Conservation (phyloP, 176 grass and related monocot genomes). For the Ensete glaucum region DNA sequence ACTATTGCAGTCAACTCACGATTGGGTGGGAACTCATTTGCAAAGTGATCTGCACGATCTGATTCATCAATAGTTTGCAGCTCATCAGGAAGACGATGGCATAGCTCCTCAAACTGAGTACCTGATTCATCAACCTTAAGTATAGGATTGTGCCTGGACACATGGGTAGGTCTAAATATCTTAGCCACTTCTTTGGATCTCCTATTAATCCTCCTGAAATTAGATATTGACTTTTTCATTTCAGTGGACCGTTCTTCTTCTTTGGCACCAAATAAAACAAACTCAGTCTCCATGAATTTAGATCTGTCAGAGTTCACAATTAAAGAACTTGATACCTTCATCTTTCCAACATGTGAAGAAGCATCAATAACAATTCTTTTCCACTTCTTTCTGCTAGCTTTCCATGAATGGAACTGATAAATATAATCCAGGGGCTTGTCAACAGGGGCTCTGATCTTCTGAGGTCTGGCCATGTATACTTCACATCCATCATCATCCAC, state of each 20-base stretch:
- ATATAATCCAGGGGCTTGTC: constrained; percentile 41
- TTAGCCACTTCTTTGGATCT: constrained; percentile 46
- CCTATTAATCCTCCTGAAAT: constrained; percentile 36
- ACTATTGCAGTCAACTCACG: constrained; percentile 60
- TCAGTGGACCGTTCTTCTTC: constrained; percentile 29
- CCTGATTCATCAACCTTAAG: constrained; percentile 29
- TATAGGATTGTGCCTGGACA: constrained; percentile 31
- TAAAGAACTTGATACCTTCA: constrained; percentile 58
- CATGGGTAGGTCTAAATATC: constrained; percentile 47
- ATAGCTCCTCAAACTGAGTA: constrained; percentile 25
- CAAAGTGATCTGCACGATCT: constrained; percentile 1
- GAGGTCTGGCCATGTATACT: constrained; percentile 45
- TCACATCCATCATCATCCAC: constrained; percentile 28
- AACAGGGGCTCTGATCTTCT: constrained; percentile 18
- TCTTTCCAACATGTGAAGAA: constrained; percentile 53
- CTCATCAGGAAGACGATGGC: constrained; percentile 22
- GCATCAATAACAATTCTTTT: constrained; percentile 21
- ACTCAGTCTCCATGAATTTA: constrained; percentile 46
- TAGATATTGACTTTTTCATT: constrained; percentile 31
- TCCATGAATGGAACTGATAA: constrained; percentile 47
- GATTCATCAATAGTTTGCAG: constrained; percentile 27
- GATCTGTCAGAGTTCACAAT: constrained; percentile 33
- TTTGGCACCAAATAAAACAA: constrained; percentile 54
- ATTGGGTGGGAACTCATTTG: constrained; percentile 33
- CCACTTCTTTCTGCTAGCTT: constrained; percentile 47